Base-by-base conservation (phyloP, 805 yeast species). In the Ogataea ramenticola region DNA sequence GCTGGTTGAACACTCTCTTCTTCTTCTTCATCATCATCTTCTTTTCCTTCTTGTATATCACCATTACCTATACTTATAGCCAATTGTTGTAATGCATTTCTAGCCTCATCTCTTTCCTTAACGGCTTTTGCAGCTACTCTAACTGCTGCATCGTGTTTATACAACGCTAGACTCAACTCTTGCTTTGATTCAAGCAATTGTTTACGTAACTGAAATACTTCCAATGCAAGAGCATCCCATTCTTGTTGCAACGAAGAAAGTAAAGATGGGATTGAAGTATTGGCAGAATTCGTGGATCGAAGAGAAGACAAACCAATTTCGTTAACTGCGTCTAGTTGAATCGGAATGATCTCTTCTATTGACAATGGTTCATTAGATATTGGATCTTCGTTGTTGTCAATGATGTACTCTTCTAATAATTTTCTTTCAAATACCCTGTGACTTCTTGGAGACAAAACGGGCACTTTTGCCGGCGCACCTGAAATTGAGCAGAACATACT, bases 121-220 rank as follows among this genome's bases (percentile, higher is more conserved):
- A 82, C 67, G 1, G 87, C 79, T 30, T 73, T 71, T 0, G 95
- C 80, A 1, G 91, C 95, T 1, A 90, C 96, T 44, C 90, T 68
- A 3, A 85, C 80, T 2, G 96, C 95, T 0, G 97, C 96, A 59
- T 90, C 98, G 49, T 86, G 86, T 55, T 82, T 83, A 55, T 88
- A 90, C 35, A 89, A 65, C 0, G 96, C 82, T 2, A 83, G 66
- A 27, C 93, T 81, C 40, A 90, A 66, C 54, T 88, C 91, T 51
- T 84, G 78, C 46, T 83, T 74, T 1, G 89, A 72, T 21, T 69
- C 67, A 42, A 71, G 75, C 33, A 89, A 68, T 52, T 84, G 88
- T 57, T 86, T 84, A 47, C 93, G 72, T 49, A 90, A 66, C 34
- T 80, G 75, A 55, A 87, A 88, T 19, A 84, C 71, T 56, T 91